Evolutionary conservation across 2,329 filamentous ascomycete species (phyloP).

Genomic region (Claviceps africana): DNA sequence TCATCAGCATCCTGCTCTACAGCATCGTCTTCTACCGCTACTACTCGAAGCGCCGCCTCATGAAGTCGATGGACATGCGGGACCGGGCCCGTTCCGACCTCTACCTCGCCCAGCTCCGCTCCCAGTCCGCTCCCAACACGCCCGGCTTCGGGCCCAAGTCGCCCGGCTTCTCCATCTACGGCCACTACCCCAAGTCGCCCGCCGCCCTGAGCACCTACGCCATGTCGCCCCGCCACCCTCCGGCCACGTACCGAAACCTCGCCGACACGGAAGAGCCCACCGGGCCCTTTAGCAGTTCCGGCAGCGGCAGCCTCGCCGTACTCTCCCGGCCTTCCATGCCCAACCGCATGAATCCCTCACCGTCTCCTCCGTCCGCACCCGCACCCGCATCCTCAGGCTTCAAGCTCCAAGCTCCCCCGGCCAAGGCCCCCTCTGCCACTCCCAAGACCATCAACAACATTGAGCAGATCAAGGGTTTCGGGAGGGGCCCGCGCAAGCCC

Average conservation of each 20-base stretch:
- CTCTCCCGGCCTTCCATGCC: conserved; percentile 41
- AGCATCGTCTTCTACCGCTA: conserved; percentile 92
- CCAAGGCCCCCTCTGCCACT: conserved; percentile 63
- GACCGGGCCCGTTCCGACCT: conserved; percentile 90
- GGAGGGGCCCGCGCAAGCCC: conserved; percentile 54
- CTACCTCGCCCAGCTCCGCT: conserved; percentile 73
- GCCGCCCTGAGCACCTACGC: conserved; percentile 31
- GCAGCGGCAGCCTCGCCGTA: conserved; percentile 41
- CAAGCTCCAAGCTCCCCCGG: conserved; percentile 73
- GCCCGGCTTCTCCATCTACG: conserved; percentile 10
- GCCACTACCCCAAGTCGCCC: conserved; percentile 22
- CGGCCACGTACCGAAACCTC: conserved; percentile 39
- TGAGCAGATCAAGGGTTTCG: conserved; percentile 88
- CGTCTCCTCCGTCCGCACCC: conserved; percentile 18
- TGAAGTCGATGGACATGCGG: conserved; percentile 91
- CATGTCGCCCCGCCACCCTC: conserved; percentile 48
- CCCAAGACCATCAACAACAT: conserved; percentile 88
- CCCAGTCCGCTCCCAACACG: conserved; percentile 88
- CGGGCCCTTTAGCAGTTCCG: conserved; percentile 28
- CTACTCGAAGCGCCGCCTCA: conserved; percentile 88
- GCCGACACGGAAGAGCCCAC: conserved; percentile 27
- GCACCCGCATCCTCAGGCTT: conserved; percentile 42
- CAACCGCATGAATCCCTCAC: no score
- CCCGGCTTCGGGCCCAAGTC: conserved; percentile 69
- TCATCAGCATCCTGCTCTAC: conserved; percentile 85